Evolutionary conservation across 2,329 filamentous ascomycete genomes (phyloP).

Genomic region (Dryadomyces quercivorus): DNA sequence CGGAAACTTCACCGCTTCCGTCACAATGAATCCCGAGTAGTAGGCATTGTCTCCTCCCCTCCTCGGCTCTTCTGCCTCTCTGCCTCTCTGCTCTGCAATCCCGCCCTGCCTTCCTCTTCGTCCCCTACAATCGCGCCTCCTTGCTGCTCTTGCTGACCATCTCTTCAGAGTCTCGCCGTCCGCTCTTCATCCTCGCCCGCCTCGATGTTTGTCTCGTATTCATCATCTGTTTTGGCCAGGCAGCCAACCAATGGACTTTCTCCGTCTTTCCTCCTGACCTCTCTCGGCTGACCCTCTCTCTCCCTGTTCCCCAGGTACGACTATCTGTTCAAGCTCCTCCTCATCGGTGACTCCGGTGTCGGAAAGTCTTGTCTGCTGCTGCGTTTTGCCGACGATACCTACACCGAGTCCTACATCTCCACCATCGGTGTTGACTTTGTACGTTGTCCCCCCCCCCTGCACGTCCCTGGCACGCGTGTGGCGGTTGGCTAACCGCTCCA

Average conservation of each 20-base stretch:
- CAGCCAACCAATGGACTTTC: neutral
- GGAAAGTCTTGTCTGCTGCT: conserved; percentile 98
- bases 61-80: no score
- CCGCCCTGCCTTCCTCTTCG: neutral
- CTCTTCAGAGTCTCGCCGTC: no score
- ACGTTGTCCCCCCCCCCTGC: conserved; percentile 29
- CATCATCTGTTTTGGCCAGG: no score
- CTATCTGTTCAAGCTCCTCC: conserved; percentile 99
- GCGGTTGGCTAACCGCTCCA: conserved; percentile 22
- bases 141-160: no score
- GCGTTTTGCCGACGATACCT: conserved; percentile 97
- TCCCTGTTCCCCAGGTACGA: conserved; percentile 67
- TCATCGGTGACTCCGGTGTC: conserved; percentile 99
- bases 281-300: conserved; percentile 5
- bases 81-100: neutral
- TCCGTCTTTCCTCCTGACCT: neutral
- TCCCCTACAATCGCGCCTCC: no score
- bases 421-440: conserved; percentile 99
- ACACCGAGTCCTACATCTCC: conserved; percentile 99
- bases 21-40: conserved; percentile 87
- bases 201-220: no score
- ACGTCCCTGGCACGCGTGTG: neutral
- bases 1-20: conserved; percentile 11
- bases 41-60: conserved; percentile 37
- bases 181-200: no score